Conservation (phyloP, 495 filamentous ascomycete species). For the Penicillium cataractarum region DNA sequence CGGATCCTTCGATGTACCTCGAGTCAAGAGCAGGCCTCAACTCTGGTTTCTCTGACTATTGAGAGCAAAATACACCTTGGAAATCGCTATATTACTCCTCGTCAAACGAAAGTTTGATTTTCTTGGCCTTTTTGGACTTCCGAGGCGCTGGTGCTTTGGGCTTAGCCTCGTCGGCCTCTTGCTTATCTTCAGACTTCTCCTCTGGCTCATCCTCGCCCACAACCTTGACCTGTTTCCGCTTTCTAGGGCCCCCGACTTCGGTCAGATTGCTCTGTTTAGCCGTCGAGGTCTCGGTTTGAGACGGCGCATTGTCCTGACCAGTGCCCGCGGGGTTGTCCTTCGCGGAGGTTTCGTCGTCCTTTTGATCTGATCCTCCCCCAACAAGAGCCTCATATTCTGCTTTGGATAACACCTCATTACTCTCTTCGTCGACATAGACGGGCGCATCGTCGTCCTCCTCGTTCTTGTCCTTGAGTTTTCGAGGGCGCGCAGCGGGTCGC, state of each 20-base stretch:
- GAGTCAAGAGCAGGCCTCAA: background rate
- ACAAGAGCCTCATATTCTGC: constrained; percentile 51
- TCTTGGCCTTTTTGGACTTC: constrained; percentile 51
- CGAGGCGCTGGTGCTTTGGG: constrained; percentile 30
- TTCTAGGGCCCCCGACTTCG: constrained; percentile 47
- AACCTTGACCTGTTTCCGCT: constrained; percentile 50
- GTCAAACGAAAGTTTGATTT: constrained; percentile 52
- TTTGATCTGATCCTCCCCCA: constrained; percentile 26
- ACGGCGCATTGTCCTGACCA: constrained; percentile 18
- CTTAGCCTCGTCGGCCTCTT: constrained; percentile 27
- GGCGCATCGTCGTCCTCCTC: constrained; percentile 52
- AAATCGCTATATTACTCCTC: constrained; percentile 29
- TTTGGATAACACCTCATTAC: constrained; percentile 51
- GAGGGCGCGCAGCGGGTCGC: constrained; percentile 45
- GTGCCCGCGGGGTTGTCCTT: constrained; percentile 16
- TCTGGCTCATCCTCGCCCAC: constrained; percentile 39
- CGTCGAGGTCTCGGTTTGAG: constrained; percentile 23
- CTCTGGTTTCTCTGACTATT: too few relatives aligned
- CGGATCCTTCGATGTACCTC: background rate
- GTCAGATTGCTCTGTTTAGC: constrained; percentile 43
- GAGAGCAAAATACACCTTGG: background rate
- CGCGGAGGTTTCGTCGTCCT: constrained; percentile 14
- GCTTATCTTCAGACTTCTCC: constrained; percentile 20
- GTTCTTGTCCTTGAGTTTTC: constrained; percentile 36
- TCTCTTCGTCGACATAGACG: constrained; percentile 53